Evolutionary conservation across 768 basidiomycete genomes (phyloP), one percentile per base, ranked within the genome.

Genomic region (Chalciporus pseudorubinellus): DNA sequence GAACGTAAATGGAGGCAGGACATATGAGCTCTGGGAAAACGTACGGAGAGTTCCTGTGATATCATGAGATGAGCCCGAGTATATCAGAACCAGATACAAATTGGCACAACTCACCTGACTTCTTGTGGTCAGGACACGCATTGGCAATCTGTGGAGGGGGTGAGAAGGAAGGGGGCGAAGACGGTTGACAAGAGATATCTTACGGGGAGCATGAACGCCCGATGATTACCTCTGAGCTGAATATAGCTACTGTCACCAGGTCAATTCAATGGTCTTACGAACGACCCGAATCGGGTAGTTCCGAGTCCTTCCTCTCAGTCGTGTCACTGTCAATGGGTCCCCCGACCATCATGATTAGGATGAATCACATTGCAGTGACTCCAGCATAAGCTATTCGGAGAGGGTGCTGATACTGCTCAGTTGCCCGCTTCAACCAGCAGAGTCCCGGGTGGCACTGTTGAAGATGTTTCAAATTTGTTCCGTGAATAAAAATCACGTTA

Each of bases 31-130:
- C 5, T 39, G 46, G 19, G 38, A 41, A 21, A 19, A 61, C 65
- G 5, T 49, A 68, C 68, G 6, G 50, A 44, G 39, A 68, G 53
- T 13, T 21, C 49, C 66, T 68, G 39, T 8, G 26, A 42, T 22
- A 22, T 28, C n/a, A 20, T 61, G 6, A n/a, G n/a, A n/a, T 36
- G 34, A 36, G 34, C n/a, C n/a, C 6, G 34, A n/a, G 34, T 16
- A 36, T n/a, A 36, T 16, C 29, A 31, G n/a, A 22, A 62, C 51
- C 34, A 40, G 39, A 22, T 3, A 31, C 10, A n/a, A n/a, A 24
- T n/a, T 0, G 4, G 8, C 4, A 53, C 16, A 12, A 55, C 41
- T 43, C 40, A 56, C 65, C 51, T 50, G 65, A 45, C 33, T 46
- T 39, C 24, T 48, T 52, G 29, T 29, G 20, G 53, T 26, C 19